phyloP scores from a whole-genome alignment of 2,329 filamentous ascomycete species.

The Neonectria magnoliae region DNA sequence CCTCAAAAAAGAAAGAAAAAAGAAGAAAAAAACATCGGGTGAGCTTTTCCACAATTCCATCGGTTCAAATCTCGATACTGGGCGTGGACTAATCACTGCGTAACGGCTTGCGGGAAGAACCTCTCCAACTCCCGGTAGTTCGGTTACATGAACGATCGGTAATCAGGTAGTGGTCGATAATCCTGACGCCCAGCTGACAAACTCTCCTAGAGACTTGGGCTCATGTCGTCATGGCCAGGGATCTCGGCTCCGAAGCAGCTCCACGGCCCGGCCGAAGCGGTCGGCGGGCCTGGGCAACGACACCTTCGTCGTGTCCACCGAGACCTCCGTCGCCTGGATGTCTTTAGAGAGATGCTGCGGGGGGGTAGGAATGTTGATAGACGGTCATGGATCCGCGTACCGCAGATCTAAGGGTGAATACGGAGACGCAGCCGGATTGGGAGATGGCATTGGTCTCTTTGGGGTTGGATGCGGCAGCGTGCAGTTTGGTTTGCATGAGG shows the following conservation, averaged over 20 bases:
- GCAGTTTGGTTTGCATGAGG: neutral
- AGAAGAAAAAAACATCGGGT: no score
- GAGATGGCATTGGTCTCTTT: neutral
- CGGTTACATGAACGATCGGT: neutral
- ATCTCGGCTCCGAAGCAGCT: constrained; percentile 15
- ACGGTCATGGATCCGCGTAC: neutral
- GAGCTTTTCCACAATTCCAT: neutral
- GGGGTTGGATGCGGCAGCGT: neutral
- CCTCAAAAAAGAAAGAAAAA: no score
- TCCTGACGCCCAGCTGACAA: constrained; percentile 21
- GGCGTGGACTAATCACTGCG: neutral
- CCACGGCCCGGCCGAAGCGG: constrained; percentile 19
- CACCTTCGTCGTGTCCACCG: neutral
- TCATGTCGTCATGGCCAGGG: constrained; percentile 21
- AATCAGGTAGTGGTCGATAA: neutral
- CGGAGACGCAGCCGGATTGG: neutral
- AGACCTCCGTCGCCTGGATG: neutral
- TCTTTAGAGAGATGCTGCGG: neutral
- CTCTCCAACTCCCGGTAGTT: neutral
- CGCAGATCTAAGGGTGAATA: neutral
- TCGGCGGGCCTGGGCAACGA: neutral
- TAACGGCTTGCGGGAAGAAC: neutral
- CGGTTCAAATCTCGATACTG: neutral
- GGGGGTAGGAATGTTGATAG: neutral
- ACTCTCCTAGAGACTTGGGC: neutral